Percentiles rank a stretch among this genome's conserved stretches.
Conservation (phyloP, 495 filamentous ascomycete genomes). For the Xylaria telfairii region DNA sequence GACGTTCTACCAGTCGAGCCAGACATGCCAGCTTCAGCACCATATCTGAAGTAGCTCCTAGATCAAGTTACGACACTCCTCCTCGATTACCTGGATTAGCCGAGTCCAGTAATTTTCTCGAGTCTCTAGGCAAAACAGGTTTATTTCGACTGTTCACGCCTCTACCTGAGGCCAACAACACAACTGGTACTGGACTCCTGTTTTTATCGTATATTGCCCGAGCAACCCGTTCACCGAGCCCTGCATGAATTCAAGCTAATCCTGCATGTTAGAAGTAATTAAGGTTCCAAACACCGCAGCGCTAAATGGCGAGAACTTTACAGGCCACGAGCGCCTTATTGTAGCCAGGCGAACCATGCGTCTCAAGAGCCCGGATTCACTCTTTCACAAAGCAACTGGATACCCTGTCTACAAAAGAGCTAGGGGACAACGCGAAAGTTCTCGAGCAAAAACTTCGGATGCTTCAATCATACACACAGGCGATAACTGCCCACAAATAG, state of each 20-base stretch:
- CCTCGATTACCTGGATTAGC: conserved; percentile 32
- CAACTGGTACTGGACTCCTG: conserved; percentile 16
- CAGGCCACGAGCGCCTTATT: background rate
- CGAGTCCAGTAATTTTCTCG: conserved; percentile 18
- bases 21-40: conserved; percentile 25
- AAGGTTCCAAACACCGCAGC: conserved; percentile 16
- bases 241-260: conserved; percentile 5
- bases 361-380: background rate
- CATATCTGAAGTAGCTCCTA: conserved; percentile 17
- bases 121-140: conserved; percentile 17
- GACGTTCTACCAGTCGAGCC: background rate
- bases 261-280: background rate
- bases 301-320: background rate
- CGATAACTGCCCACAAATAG: background rate
- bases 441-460: background rate
- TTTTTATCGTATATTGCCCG: background rate
- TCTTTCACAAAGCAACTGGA: background rate
- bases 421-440: background rate
- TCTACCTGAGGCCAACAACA: background rate
- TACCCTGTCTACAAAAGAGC: background rate
- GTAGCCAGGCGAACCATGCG: background rate
- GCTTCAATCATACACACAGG: background rate
- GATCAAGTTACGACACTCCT: background rate
- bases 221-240: background rate
- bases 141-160: conserved; percentile 21